Percentiles rank a stretch among this genome's conserved stretches.
Evolutionary conservation across 352 stramenopile genomes (phyloP).

Genomic region (Blastocystis sp.): DNA sequence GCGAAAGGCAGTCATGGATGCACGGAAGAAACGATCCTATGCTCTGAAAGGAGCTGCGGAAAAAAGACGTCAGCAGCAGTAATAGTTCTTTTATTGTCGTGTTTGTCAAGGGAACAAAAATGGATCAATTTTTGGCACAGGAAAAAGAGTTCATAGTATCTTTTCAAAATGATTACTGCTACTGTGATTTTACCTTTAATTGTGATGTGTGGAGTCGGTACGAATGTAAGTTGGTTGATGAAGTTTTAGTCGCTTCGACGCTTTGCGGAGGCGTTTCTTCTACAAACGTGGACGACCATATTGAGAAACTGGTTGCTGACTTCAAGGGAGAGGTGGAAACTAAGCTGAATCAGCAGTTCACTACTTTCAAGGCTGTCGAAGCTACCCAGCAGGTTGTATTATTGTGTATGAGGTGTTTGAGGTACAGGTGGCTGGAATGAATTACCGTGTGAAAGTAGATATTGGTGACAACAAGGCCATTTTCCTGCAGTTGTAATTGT

Average conservation of each 20-base stretch:
- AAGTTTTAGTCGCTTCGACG: background rate
- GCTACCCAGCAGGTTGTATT: constrained; percentile 7
- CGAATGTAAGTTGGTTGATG: background rate
- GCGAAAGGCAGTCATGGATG: background rate
- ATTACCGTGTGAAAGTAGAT: constrained; percentile 36
- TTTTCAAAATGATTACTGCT: constrained; percentile 2
- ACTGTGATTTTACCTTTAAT: background rate
- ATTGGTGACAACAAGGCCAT: constrained; percentile 30
- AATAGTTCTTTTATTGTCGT: background rate
- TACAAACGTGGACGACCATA: background rate
- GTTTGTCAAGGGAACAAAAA: constrained; percentile 2
- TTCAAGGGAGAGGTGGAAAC: background rate
- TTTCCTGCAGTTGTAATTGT: background rate
- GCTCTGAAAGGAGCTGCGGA: constrained; percentile 32
- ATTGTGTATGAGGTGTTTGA: background rate
- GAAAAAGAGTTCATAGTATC: constrained; percentile 3
- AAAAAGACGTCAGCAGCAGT: background rate
- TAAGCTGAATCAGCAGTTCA: background rate
- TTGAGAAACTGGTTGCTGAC: background rate
- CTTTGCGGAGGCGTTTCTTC: background rate
- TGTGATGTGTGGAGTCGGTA: background rate
- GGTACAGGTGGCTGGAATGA: constrained; percentile 13
- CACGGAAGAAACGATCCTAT: constrained; percentile 52
- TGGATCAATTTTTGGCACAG: background rate
- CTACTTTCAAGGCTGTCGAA: constrained; percentile 22